Percentiles rank a stretch among this genome's conserved stretches.
These are phyloP conservation scores for Tephrocybe sp. DNA, from an alignment of 768 basidiomycete species.

Conservation along the genomic window DNA sequence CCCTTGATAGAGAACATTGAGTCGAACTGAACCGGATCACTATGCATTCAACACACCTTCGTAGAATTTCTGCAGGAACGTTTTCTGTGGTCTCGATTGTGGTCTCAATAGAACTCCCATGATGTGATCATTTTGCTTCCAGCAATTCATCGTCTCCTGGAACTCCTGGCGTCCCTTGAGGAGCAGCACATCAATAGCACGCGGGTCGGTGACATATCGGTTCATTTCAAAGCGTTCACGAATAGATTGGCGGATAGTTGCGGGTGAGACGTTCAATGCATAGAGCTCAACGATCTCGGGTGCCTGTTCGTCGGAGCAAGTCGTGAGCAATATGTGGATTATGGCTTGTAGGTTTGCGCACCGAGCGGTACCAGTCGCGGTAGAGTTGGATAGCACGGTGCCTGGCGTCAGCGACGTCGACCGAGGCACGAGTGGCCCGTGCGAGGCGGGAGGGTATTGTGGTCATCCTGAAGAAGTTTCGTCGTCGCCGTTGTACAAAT, in stretches of 20 bases:
- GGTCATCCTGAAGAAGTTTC: conserved; percentile 33
- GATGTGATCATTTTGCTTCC: conserved; percentile 87
- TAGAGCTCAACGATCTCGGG: conserved; percentile 87
- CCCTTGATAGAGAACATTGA: conserved; percentile 39
- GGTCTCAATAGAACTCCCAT: conserved; percentile 65
- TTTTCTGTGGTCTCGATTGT: conserved; percentile 42
- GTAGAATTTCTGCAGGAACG: conserved; percentile 84
- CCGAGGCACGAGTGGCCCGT: conserved; percentile 61
- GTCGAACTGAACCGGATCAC: background rate
- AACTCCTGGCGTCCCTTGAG: conserved; percentile 85
- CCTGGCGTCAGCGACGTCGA: conserved; percentile 58
- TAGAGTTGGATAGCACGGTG: conserved; percentile 76
- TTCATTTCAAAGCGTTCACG: conserved; percentile 87
- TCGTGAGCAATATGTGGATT: conserved; percentile 3
- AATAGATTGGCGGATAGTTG: conserved; percentile 77
- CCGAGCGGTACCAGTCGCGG: conserved; percentile 91
- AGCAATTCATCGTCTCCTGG: conserved; percentile 93
- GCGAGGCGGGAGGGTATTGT: conserved; percentile 93
- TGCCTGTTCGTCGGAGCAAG: conserved; percentile 51
- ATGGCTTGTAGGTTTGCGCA: conserved; percentile 41
- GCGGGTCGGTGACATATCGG: conserved; percentile 76
- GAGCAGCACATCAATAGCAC: conserved; percentile 82
- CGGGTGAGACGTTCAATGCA: conserved; percentile 76
- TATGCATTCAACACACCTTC: conserved; percentile 55
- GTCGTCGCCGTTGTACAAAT: conserved; percentile 8